These are phyloP conservation scores for Clathrospora elynae DNA, from an alignment of 2,329 filamentous ascomycete species.

Conservation along the genomic window DNA sequence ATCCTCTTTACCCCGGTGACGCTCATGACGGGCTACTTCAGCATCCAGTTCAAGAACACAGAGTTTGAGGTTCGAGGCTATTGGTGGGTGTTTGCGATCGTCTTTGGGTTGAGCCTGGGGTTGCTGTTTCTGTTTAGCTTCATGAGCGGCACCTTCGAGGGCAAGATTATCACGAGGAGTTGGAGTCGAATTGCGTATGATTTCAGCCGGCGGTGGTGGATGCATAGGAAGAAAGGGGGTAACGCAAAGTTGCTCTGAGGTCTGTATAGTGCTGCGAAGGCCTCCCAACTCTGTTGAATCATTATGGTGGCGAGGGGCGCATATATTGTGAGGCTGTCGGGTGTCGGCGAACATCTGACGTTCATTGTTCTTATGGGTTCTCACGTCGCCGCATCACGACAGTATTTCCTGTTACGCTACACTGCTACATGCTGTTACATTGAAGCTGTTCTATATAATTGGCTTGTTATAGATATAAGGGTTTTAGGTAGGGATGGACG, in stretches of 20 bases:
- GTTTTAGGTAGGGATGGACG: too few relatives aligned
- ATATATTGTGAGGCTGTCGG: too few relatives aligned
- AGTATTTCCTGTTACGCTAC: too few relatives aligned
- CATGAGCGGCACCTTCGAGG: conserved; percentile 63
- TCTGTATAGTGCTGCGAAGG: background rate
- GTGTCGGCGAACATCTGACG: too few relatives aligned
- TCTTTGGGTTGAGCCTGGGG: conserved; percentile 64
- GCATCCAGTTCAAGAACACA: conserved; percentile 65
- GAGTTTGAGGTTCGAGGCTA: conserved; percentile 67
- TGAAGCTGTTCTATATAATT: too few relatives aligned
- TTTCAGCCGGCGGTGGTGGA: conserved; percentile 32
- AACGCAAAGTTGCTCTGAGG: conserved; percentile 8
- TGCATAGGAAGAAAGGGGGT: conserved; percentile 26
- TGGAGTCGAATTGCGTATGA: conserved; percentile 42
- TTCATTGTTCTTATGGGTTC: too few relatives aligned
- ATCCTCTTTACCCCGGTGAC: conserved; percentile 77
- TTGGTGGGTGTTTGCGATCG: conserved; percentile 70
- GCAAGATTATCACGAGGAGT: conserved; percentile 57
- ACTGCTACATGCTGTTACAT: too few relatives aligned
- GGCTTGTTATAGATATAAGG: too few relatives aligned
- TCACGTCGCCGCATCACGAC: too few relatives aligned
- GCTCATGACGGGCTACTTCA: conserved; percentile 77
- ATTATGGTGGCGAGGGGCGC: too few relatives aligned
- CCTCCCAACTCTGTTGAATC: too few relatives aligned
- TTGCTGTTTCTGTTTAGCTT: conserved; percentile 63